A percentile compares a stretch with the other conserved stretches of the same genome.
phyloP scores from a whole-genome alignment of 2,329 filamentous ascomycete genomes.

The Elsinoe arachidis region DNA sequence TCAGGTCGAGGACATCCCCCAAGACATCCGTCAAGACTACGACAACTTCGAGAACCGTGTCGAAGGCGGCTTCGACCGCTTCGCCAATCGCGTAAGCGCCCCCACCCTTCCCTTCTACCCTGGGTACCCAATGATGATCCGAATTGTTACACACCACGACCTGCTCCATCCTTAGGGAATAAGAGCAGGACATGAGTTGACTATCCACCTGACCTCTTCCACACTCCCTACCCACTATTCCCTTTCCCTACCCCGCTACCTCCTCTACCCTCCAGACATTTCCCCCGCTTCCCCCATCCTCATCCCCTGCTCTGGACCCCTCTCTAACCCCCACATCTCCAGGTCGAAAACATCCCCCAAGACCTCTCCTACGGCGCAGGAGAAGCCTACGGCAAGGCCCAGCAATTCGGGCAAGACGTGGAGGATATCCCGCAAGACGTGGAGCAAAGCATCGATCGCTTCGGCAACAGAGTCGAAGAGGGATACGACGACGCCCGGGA shows the following conservation, averaged over 20 bases:
- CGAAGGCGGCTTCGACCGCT: constrained; percentile 26
- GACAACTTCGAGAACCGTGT: constrained; percentile 21
- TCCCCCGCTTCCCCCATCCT: no score
- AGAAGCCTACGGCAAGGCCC: constrained; percentile 35
- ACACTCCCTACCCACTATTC: neutral
- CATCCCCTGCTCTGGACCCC: no score
- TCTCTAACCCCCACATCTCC: neutral
- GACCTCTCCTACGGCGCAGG: constrained; percentile 33
- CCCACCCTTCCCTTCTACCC: neutral
- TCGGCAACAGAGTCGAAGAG: constrained; percentile 31
- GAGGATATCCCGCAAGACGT: constrained; percentile 25
- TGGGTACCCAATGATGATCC: neutral
- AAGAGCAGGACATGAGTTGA: neutral
- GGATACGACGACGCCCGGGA: constrained; percentile 36
- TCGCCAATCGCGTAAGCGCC: constrained; percentile 15
- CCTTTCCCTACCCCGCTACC: neutral
- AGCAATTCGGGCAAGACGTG: constrained; percentile 35
- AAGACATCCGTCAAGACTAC: constrained; percentile 29
- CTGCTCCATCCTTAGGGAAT: neutral
- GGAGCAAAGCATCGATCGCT: constrained; percentile 26
- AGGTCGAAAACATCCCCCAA: constrained; percentile 31
- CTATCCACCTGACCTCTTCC: neutral
- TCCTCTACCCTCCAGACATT: neutral
- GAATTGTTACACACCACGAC: constrained; percentile 8
- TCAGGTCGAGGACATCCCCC: constrained; percentile 34